These are phyloP conservation scores for Harringtonia lauricola DNA, from an alignment of 2,329 filamentous ascomycete genomes.

Conservation along the genomic window DNA sequence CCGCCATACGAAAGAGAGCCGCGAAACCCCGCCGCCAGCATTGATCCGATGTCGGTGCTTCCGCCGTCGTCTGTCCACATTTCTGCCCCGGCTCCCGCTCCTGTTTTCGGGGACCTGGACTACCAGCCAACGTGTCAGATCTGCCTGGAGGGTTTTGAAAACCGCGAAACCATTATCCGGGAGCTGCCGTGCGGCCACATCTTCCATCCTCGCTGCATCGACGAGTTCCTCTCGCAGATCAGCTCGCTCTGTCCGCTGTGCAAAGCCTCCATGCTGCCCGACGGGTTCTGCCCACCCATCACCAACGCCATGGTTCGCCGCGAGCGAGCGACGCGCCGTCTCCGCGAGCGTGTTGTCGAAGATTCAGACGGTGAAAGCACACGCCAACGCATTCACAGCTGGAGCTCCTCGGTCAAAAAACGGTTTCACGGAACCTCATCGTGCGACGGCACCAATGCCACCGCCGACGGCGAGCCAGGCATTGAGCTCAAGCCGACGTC, in stretches of 20 bases:
- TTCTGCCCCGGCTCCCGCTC: conserved; percentile 3
- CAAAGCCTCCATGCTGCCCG: conserved; percentile 70
- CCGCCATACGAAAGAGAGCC: not conserved
- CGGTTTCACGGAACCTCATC: conserved; percentile 10
- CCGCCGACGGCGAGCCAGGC: not conserved
- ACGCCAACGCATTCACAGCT: conserved; percentile 8
- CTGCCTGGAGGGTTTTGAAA: conserved; percentile 71
- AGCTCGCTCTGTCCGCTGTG: conserved; percentile 88
- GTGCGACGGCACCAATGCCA: not conserved
- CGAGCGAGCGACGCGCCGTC: conserved; percentile 56
- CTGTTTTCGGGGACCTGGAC: conserved; percentile 23
- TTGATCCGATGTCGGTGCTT: not conserved
- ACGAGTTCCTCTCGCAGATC: conserved; percentile 65
- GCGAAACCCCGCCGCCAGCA: not conserved
- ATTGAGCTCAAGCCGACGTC: conserved; percentile 11
- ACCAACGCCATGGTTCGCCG: conserved; percentile 81
- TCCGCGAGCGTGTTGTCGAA: conserved; percentile 41
- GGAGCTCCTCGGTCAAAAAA: conserved; percentile 12
- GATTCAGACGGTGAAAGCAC: conserved; percentile 19
- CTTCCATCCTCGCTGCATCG: conserved; percentile 86
- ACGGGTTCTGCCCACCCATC: conserved; percentile 54
- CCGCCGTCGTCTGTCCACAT: not conserved
- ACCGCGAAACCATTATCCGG: conserved; percentile 60
- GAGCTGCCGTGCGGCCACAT: conserved; percentile 87
- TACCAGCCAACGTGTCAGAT: conserved; percentile 82